A percentile compares a stretch with the other conserved stretches of the same genome.
Evolutionary conservation across 2,329 filamentous ascomycete species (phyloP).

Genomic region (Tolypocladium tropicale): DNA sequence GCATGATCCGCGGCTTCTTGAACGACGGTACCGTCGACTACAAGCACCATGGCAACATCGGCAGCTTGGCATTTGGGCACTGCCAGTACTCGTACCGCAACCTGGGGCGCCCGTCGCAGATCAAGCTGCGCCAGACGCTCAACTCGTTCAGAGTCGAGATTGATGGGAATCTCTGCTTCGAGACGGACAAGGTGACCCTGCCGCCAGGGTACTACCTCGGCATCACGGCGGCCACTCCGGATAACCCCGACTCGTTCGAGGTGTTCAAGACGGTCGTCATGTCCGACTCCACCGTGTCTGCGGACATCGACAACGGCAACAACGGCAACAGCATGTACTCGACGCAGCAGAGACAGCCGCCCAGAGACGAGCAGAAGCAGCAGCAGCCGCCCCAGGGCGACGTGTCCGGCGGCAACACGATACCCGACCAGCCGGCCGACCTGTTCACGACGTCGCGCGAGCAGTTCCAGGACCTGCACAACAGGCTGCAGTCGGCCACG

Average conservation of each 20-base stretch:
- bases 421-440: conserved; percentile 38
- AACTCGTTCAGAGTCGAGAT: conserved; percentile 66
- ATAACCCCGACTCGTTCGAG: conserved; percentile 91
- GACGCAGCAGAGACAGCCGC: conserved; percentile 13
- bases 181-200: conserved; percentile 67
- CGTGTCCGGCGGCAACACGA: conserved; percentile 10
- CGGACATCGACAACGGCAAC: conserved; percentile 5
- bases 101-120: conserved; percentile 68
- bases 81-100: conserved; percentile 90
- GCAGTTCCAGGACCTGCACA: conserved; percentile 79
- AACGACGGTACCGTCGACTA: conserved; percentile 84
- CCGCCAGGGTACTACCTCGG: conserved; percentile 78
- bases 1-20: conserved; percentile 82
- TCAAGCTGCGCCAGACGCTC: conserved; percentile 60
- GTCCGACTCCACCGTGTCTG: conserved; percentile 33
- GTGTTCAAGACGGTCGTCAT: conserved; percentile 76
- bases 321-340: conserved; percentile 3
- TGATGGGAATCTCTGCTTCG: conserved; percentile 74
- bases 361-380: conserved; percentile 20
- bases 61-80: conserved; percentile 84
- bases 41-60: conserved; percentile 63
- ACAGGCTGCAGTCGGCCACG: conserved; percentile 64
- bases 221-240: conserved; percentile 76
- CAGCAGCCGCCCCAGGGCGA: conserved; percentile 13
- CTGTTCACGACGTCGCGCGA: conserved; percentile 36